phyloP scores from a whole-genome alignment of 805 yeast species.

The Groenewaldozyma salmanticensis region DNA sequence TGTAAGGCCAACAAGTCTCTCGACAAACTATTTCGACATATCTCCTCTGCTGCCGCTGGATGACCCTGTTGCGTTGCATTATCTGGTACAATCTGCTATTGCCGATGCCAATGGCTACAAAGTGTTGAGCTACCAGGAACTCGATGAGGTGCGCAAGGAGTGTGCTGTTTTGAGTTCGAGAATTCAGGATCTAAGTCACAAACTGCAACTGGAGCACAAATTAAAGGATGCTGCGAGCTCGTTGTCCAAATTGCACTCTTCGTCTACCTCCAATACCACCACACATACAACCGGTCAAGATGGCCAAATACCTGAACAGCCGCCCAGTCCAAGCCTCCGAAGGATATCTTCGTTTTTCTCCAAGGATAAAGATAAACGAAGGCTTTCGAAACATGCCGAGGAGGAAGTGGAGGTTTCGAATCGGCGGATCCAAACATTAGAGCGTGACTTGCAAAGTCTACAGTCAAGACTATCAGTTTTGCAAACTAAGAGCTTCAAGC shows the following conservation, averaged over 20 bases:
- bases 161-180: slow-evolving; percentile 11
- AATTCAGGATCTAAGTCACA: slow-evolving; percentile 12
- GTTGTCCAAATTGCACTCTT: slow-evolving; percentile 15
- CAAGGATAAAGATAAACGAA: slow-evolving; percentile 10
- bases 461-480: slow-evolving; percentile 8
- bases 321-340: not conserved
- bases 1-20: slow-evolving; percentile 6
- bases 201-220: slow-evolving; percentile 18
- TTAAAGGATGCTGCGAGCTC: slow-evolving; percentile 20
- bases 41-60: slow-evolving; percentile 18
- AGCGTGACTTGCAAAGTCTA: slow-evolving; percentile 10
- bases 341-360: not conserved
- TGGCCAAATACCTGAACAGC: slow-evolving; percentile 3
- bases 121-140: slow-evolving; percentile 19
- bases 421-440: slow-evolving; percentile 11
- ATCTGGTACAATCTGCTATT: slow-evolving; percentile 20
- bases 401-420: slow-evolving; percentile 18
- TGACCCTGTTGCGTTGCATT: slow-evolving; percentile 20
- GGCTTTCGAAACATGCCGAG: slow-evolving; percentile 18
- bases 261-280: not conserved
- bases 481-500: slow-evolving; percentile 12
- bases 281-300: slow-evolving; percentile 5
- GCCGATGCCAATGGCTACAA: slow-evolving; percentile 19
- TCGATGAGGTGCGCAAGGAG: slow-evolving; percentile 17
- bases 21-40: slow-evolving; percentile 14